These are phyloP conservation scores for Stropharia rugosoannulata DNA, from an alignment of 768 basidiomycete species.

Conservation along the genomic window DNA sequence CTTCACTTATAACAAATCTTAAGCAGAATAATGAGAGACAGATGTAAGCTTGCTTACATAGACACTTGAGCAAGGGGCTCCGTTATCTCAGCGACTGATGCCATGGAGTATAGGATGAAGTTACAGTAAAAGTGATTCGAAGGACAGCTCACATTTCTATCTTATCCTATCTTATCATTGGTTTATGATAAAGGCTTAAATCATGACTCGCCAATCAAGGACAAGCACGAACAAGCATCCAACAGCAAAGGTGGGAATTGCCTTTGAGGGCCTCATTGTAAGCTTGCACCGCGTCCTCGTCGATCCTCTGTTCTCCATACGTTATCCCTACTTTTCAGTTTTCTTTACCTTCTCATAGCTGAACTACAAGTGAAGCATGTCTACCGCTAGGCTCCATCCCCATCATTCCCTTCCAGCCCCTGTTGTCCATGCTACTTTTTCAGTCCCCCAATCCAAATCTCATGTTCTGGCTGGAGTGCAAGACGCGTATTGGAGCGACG, in stretches of 20 bases:
- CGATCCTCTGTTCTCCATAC: slow-evolving; percentile 12
- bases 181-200: slow-evolving; percentile 7
- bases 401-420: slow-evolving; percentile 73
- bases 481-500: slow-evolving; percentile 97
- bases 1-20: slow-evolving; percentile 5
- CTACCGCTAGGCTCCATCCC: slow-evolving; percentile 52
- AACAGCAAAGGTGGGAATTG: slow-evolving; percentile 29
- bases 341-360: slow-evolving; percentile 6
- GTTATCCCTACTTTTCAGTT: slow-evolving; percentile 13
- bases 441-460: slow-evolving; percentile 77
- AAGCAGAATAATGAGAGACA: not conserved
- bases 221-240: slow-evolving; percentile 24
- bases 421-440: slow-evolving; percentile 68
- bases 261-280: slow-evolving; percentile 25
- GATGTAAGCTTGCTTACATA: slow-evolving; percentile 9
- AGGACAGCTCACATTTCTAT: not conserved
- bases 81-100: slow-evolving; percentile 8
- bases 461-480: slow-evolving; percentile 87
- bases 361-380: slow-evolving; percentile 32
- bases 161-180: slow-evolving; percentile 16
- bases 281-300: slow-evolving; percentile 23
- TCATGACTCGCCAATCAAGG: slow-evolving; percentile 15
- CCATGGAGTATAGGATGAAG: slow-evolving; percentile 7
- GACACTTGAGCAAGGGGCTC: slow-evolving; percentile 9
- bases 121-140: not conserved